Evolutionary conservation across 305 asterid genomes (phyloP).

Genomic region (Solanum hybrid): DNA sequence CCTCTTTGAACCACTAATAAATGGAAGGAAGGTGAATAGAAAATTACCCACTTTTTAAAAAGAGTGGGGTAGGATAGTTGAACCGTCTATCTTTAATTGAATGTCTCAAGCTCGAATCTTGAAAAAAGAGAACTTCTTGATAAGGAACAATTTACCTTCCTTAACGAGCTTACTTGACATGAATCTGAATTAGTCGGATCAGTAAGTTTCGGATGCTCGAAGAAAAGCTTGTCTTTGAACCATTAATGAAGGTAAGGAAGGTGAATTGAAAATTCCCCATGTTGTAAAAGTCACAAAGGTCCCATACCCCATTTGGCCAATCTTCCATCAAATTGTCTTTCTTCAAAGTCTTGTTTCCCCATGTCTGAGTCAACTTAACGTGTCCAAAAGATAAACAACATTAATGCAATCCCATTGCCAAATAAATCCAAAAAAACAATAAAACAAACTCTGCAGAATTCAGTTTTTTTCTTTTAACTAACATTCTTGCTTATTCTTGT

Average conservation of each 20-base stretch:
- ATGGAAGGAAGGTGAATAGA: not conserved
- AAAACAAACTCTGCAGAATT: not conserved
- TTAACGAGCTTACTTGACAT: not conserved
- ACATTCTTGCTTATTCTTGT: not conserved
- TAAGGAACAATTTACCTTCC: not conserved
- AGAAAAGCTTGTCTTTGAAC: not conserved
- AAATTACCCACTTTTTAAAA: not conserved
- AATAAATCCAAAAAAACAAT: not conserved
- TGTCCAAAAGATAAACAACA: not conserved
- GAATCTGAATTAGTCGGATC: not conserved
- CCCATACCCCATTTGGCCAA: not conserved
- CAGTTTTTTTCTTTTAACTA: not conserved
- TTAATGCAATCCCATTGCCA: not conserved
- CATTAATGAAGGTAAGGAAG: not conserved
- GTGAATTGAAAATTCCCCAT: not conserved
- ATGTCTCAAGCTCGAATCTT: not conserved
- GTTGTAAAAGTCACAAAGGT: conserved; percentile 2
- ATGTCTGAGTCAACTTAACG: not conserved
- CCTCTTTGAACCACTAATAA: not conserved
- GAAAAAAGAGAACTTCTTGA: not conserved
- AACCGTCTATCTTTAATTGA: not conserved
- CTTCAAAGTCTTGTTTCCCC: conserved; percentile 6
- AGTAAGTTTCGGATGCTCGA: not conserved
- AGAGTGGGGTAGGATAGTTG: not conserved
- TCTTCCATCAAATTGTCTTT: not conserved